Base-by-base conservation (phyloP, 1,284 basidiomycete genomes). In the Trametes versicolor region DNA sequence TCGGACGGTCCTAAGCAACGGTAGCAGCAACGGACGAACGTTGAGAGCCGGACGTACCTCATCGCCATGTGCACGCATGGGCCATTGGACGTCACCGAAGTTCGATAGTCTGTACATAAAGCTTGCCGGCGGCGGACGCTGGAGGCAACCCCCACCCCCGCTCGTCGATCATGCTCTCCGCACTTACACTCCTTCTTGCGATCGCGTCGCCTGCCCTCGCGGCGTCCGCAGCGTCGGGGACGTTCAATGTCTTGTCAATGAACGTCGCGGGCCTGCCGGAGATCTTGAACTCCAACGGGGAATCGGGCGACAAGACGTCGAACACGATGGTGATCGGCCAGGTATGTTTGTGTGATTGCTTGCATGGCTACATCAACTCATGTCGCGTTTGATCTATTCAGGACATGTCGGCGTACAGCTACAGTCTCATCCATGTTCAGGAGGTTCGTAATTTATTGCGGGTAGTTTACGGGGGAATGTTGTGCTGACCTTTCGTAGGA, bases 231-330 rank as follows among this genome's bases (percentile, higher is more conserved):
- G 37, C 48, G 6, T 51, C 58, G 23, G 56, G 60, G 15, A 27
- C 60, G 13, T 60, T 64, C 53, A 60, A 39, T 36, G 45, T 43
- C 1, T 57, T 65, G 37, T 59, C 60, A 6, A 54, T 62, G 49
- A 65, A 65, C 19, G 60, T 65, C 47, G 64, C 64, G 2, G 64
- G 64, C 25, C 60, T 65, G 55, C 64, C 64, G 23, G 50, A 43
- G 47, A 59, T 62, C 34, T 57, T 62, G 21, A 47, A 59, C 32
- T 25, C 23, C 21, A 62, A 62, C 32, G 57, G 50, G 19, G 60
- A 56, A 12, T 36, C 60, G 3, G 60, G 64, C 23, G 64, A 65
- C 56, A 65, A 65, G 41, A 62, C 64, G 25, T 53, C 48, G 15
- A 65, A 62, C 52, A 58, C 64, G 15, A 54, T 32, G 34, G 36